Conservation (phyloP, 208 protist species). For the Trypanosoma scelopori region DNA sequence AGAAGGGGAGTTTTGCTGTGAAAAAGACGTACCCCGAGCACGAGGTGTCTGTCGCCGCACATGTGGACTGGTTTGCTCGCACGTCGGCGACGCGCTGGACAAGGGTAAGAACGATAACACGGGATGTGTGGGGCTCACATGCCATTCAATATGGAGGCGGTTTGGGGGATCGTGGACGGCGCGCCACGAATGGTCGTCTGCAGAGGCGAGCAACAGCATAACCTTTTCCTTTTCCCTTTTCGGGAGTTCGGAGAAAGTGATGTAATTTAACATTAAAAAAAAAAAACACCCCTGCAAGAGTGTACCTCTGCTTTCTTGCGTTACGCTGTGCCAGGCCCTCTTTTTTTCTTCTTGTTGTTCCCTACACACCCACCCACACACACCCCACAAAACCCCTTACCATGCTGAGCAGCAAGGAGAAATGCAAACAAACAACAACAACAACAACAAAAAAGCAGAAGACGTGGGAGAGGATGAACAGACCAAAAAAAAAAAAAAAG, state of each 20-base stretch:
- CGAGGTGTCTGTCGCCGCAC: not conserved
- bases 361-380: too few relatives aligned
- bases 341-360: too few relatives aligned
- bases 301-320: too few relatives aligned
- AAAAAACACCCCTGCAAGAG: too few relatives aligned
- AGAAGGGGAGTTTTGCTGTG: not conserved
- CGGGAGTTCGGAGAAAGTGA: slow-evolving; percentile 12
- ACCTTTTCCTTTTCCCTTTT: slow-evolving; percentile 15
- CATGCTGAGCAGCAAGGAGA: slow-evolving; percentile 1
- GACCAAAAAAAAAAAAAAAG: slow-evolving; percentile 11
- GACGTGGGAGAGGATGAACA: too few relatives aligned
- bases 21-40: not conserved
- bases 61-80: not conserved
- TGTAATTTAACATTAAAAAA: not conserved
- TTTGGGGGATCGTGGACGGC: not conserved
- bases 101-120: slow-evolving; percentile 2
- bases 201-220: slow-evolving; percentile 14
- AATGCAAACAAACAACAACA: not conserved
- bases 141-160: slow-evolving; percentile 17
- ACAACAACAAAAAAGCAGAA: slow-evolving; percentile 16
- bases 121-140: not conserved
- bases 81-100: not conserved
- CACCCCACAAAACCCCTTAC: too few relatives aligned
- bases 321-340: too few relatives aligned
- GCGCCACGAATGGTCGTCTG: slow-evolving; percentile 7